Base-by-base conservation (phyloP, 306 rosid genomes). In the Glycine tomentella region DNA sequence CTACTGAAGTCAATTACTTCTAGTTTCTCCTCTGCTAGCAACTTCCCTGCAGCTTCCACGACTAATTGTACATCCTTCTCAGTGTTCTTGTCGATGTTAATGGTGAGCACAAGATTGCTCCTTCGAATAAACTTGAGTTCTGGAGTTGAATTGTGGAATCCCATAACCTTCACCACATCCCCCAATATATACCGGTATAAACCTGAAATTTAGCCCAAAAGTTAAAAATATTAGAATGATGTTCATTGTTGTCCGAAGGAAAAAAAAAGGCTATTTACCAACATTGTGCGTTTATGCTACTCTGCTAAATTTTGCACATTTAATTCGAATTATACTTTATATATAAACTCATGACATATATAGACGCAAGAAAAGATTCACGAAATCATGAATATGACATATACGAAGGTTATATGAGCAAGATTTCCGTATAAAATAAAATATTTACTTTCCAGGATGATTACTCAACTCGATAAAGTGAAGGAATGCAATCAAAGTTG, bases 71-170 rank as follows among this genome's bases (percentile, higher is more conserved):
- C 75, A 74, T 96, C 99, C 42, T 89, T 89, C 84, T 96, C 98
- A 0, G 99, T 93, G 91, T 86, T 96, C 93, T 96, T 96, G 93
- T 96, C 99, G 0, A 96, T 96, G 90, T 96, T 89, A 15, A 96
- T 78, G 38, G 74, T 89, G 0, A 92, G 91, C 20, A 96, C 74
- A 64, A 96, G 97, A 72, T 90, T 89, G 56, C 90, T 86, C 25
- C 99, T 40, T 20, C 97, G 75, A 11, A 90, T 78, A 69, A 96
- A 96, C 85, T 90, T 89, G 4, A 96, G 91, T 78, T 92, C 93
- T 5, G 99, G 99, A 3, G 91, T 92, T 25, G 92, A 84, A 87
- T 96, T 96, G 56, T 92, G 90, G 85, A 96, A 96, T 7, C 98
- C 93, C 81, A 78, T 79, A 5, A 96, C 97, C 84, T 90, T 92